Base-by-base conservation (phyloP, 192 early-diverging fungal genomes). In the Diversispora eburnea region DNA sequence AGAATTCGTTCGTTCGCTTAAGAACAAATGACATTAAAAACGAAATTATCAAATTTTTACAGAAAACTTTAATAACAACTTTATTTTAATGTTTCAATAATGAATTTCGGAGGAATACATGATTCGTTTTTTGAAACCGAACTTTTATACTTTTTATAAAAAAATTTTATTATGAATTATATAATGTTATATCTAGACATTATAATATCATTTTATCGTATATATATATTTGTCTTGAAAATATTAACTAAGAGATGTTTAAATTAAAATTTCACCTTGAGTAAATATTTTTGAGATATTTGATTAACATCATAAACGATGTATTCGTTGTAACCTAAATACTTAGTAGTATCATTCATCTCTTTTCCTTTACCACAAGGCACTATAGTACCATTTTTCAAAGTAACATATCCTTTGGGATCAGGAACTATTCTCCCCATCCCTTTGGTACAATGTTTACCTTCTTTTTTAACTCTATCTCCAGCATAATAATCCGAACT, bases 291-390 rank as follows among this genome's bases (percentile, higher is more conserved):
- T 72, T 94, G 90, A 74, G 86, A 83, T 46, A 93, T 84, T 76
- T 92, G 92, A 46, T 75, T 76, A 3, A 86, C 76, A 67, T 90
- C 81, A 68, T 94, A 91, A 8, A 93, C 92, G 76, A 93, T 91
- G 75, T 83, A 94, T 70, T 94, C 93, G 79, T 92, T 91, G 65
- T 93, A 88, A 13, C 83, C 64, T 22, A 94, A 76, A 54, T 69
- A 51, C 62, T 76, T 17, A 64, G 25, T 3, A 0, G 4, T 15
- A 22, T 55, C 8, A 49, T 52, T 8, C 12, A 0, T 4, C 15
- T 39, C 1, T 33, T 15, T 41, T 8, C 67, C 41, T 73, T 70
- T 69, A 15, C 85, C 89, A 47, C 76, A 86, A 20, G 83, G 85
- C 4, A 91, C 82, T 8, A 76, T 56, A 42, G 88, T 77, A 13